Base-by-base conservation (phyloP, 768 basidiomycete genomes). In the Suillus americanus region DNA sequence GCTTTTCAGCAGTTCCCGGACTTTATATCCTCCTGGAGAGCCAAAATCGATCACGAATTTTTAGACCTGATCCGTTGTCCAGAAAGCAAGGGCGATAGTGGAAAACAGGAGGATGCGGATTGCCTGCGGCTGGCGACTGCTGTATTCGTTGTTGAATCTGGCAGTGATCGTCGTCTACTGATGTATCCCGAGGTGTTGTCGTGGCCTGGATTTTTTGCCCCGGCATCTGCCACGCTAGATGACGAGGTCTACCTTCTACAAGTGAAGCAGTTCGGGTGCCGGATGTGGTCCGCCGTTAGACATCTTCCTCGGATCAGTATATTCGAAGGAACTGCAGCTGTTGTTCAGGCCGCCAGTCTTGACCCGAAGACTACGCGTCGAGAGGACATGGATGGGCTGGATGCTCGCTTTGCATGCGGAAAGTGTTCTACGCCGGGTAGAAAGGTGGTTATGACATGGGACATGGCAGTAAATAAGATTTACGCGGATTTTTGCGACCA, bases 321-420 rank as follows among this genome's bases (percentile, higher is more conserved):
- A 6, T 54, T 62, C 20, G 30, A 35, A 25, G 30, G 55, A 25
- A 13, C 48, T 7, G 54, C 48, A 30, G 54, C 54, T 62, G 4
- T 50, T 14, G 13, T 57, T 3, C 61, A 18, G 33, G 37, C 37
- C 12, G 25, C 33, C 18, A 30, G 28, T 18, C 30, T 60, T 60
- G 54, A 62, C 37, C 61, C 55, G 5, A 50, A 23, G 61, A 62
- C 61, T 20, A 14, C 61, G 16, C 43, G 33, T 38, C 33, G n/a
- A 23, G 54, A 62, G 30, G 53, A 62, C 20, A 62, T 62, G 61
- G 30, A 62, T 33, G 14, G 13, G 14, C 37, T 62, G n/a, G 54
- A 62, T 60, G 14, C 61, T 62, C 43, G 43, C 18, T 60, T 62
- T 59, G 43, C 48, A 50, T 62, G 61, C 8, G 48, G 55, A 60